Conservation (phyloP, 106 monocot species). For the Cymbidium sinense region DNA sequence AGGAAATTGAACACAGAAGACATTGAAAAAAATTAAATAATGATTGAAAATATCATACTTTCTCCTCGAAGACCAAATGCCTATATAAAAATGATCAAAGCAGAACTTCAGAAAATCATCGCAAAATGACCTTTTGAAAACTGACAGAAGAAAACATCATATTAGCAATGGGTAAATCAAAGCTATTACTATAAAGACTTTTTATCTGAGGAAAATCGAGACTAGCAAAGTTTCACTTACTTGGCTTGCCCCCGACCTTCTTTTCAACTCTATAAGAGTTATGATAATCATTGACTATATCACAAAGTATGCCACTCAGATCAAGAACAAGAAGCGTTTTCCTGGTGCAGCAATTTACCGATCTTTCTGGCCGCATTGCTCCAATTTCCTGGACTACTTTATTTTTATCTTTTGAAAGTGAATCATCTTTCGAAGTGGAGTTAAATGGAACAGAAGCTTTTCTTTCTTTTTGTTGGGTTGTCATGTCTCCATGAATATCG, state of each 20-base stretch:
- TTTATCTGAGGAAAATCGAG: neutral
- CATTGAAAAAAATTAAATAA: neutral
- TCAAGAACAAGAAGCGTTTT: constrained; percentile 78
- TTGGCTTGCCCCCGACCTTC: constrained; percentile 45
- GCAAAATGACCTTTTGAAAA: constrained; percentile 85
- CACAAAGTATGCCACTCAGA: constrained; percentile 76
- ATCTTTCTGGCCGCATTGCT: constrained; percentile 7
- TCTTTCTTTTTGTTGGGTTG: neutral
- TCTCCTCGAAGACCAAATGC: constrained; percentile 82
- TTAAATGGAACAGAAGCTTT: neutral
- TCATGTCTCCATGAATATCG: neutral
- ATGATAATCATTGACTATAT: constrained; percentile 29
- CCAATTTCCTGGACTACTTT: constrained; percentile 5
- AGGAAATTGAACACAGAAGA: neutral
- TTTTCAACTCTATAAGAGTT: constrained; percentile 17
- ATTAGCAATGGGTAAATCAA: neutral
- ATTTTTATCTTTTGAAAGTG: neutral
- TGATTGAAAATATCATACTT: constrained; percentile 32
- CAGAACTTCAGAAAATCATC: constrained; percentile 83
- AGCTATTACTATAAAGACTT: neutral
- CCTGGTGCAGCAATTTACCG: constrained; percentile 6
- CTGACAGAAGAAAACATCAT: constrained; percentile 23
- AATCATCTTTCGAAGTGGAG: neutral
- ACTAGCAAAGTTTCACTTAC: constrained; percentile 17
- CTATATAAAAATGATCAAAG: constrained; percentile 76